Base-by-base conservation (phyloP, 345 rosid genomes). In the Eucalyptus sp. region DNA sequence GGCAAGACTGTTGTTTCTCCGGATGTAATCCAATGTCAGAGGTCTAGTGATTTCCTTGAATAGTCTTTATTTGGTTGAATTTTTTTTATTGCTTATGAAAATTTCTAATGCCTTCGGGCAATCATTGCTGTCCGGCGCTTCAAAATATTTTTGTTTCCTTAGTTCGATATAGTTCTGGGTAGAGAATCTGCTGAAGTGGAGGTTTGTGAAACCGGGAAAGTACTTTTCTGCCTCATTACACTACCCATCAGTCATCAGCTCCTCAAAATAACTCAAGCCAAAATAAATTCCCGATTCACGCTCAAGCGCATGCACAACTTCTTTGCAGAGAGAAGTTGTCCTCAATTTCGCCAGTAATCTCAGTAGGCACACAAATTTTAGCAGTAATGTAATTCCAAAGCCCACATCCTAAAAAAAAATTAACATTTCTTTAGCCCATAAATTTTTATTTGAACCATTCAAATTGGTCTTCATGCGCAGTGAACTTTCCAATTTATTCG, bases 211-310 rank as follows among this genome's bases (percentile, higher is more conserved):
- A 66, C 94, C 95, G 56, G 94, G 80, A 18, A 96, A 89, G 90
- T 95, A 96, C 87, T 91, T 94, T 91, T 96, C 95, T 48, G 93
- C 96, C 88, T 93, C 95, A 87, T 76, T 90, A 92, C 95, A 91
- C 64, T 95, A 87, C 46, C 93, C 93, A 52, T 20, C 41, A 13
- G 87, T 87, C 25, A 94, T 89, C 90, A 92, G 27, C 7, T 89
- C 92, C 89, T 90, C 93, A 87, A 94, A 94, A 88, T 83, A 86
- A 81, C 90, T 87, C 90, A 89, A 79, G 86, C 91, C 56, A 80
- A 93, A 93, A 93, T 89, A 92, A 24, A 76, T 68, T 22, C 93
- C 90, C 13, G 84, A 87, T 66, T 92, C 93, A 14, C 71, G 90
- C 91, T 92, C 95, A 62, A 93, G 93, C 90, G 66, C n/a, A 3